Conservation (phyloP, 495 filamentous ascomycete species). For the Trichoderma reesei region DNA sequence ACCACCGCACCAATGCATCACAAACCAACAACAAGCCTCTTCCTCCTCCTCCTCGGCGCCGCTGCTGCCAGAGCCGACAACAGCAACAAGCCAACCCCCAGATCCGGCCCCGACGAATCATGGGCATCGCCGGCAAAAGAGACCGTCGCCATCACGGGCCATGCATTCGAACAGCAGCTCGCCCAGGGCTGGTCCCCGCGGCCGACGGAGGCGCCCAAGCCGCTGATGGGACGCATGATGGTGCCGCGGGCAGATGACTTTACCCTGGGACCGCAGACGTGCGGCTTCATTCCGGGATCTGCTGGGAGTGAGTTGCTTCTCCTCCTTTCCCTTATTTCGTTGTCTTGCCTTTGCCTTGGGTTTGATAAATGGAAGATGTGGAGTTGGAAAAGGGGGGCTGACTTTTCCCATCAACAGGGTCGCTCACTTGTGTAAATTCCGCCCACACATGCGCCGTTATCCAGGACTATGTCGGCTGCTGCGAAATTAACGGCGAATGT, state of each 20-base stretch:
- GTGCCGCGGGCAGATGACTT: background rate
- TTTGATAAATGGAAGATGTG: background rate
- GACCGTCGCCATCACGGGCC: background rate
- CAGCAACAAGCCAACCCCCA: background rate
- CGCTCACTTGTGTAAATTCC: background rate
- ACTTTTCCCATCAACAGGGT: background rate
- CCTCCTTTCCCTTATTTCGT: no score
- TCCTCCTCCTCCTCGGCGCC: background rate
- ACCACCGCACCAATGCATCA: background rate
- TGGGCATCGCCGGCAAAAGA: background rate
- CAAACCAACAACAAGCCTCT: background rate
- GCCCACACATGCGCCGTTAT: background rate
- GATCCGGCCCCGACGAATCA: background rate
- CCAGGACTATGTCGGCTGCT: background rate
- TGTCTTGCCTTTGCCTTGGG: background rate
- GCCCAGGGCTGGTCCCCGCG: constrained; percentile 5
- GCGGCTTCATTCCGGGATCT: background rate
- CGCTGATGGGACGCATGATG: constrained; percentile 1
- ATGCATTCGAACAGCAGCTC: background rate
- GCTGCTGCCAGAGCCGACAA: background rate
- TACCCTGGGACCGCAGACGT: background rate
- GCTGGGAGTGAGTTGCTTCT: background rate
- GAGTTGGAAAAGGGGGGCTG: background rate
- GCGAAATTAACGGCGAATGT: background rate
- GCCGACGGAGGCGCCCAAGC: constrained; percentile 6